phyloP scores from a whole-genome alignment of 371 early-diverging fungal genomes.

The Mucor saturninus region DNA sequence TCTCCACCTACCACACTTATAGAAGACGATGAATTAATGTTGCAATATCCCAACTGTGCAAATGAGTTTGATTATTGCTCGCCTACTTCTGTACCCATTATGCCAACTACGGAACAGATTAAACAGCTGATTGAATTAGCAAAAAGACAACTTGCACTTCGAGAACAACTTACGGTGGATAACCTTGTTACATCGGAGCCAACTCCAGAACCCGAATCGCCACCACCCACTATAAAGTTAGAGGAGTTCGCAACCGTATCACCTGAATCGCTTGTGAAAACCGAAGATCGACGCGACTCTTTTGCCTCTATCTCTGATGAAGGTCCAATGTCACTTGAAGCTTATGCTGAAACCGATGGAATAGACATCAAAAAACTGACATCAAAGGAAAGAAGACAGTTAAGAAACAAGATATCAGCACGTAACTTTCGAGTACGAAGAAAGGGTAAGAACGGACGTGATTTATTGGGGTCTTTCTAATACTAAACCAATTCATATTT shows the following conservation, averaged over 20 bases:
- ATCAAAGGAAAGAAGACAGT: slow-evolving; percentile 37
- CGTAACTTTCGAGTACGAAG: slow-evolving; percentile 41
- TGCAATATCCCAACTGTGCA: slow-evolving; percentile 1
- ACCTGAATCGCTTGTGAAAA: slow-evolving; percentile 30
- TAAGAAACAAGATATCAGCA: slow-evolving; percentile 42
- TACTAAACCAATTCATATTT: neutral
- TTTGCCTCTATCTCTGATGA: slow-evolving; percentile 16
- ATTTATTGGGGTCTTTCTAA: neutral
- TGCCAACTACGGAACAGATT: slow-evolving; percentile 41
- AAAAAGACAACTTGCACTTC: slow-evolving; percentile 37
- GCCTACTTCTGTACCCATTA: neutral
- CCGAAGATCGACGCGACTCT: slow-evolving; percentile 19
- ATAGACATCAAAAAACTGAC: slow-evolving; percentile 50
- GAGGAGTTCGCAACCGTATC: slow-evolving; percentile 19
- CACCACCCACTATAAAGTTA: neutral
- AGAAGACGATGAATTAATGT: slow-evolving; percentile 14
- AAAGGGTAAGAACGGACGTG: slow-evolving; percentile 28
- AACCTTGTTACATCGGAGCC: slow-evolving; percentile 8
- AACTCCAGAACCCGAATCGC: slow-evolving; percentile 25
- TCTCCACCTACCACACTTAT: slow-evolving; percentile 18
- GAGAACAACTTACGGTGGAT: slow-evolving; percentile 24
- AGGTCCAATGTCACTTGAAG: slow-evolving; percentile 30
- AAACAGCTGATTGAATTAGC: slow-evolving; percentile 41
- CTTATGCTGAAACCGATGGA: slow-evolving; percentile 29
- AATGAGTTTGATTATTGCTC: neutral